Conservation (phyloP, 2,329 filamentous ascomycete genomes). For the Corynespora cassiicola region DNA sequence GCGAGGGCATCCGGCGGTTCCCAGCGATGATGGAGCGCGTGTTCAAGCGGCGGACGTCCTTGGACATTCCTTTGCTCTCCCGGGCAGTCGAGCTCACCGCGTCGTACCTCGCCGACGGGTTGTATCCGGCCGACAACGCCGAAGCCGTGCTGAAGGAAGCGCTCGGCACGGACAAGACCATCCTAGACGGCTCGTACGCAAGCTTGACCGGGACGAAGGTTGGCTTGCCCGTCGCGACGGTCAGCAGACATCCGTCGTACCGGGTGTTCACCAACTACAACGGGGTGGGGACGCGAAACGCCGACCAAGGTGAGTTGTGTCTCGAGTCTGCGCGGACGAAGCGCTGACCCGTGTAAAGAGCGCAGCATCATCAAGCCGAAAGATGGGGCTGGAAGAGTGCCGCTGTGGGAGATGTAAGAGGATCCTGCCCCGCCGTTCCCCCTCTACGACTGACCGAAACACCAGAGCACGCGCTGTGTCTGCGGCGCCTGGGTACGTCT, state of each 20-base stretch:
- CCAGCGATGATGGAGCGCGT: constrained; percentile 4
- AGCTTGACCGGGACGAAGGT: constrained; percentile 14
- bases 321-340: no score
- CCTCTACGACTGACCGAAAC: no score
- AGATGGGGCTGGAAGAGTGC: no score
- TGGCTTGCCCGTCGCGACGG: constrained; percentile 15
- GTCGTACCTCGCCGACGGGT: constrained; percentile 16
- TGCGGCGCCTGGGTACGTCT: no score
- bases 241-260: constrained; percentile 12
- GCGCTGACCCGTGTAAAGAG: no score
- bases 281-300: constrained; percentile 11
- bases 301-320: constrained; percentile 15
- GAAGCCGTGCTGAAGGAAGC: constrained; percentile 13
- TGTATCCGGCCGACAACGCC: constrained; percentile 15
- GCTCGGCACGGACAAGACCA: constrained; percentile 9
- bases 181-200: constrained; percentile 15
- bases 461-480: no score
- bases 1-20: constrained; percentile 12
- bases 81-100: constrained; percentile 8
- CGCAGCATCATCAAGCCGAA: no score
- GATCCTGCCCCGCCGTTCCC: no score
- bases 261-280: constrained; percentile 26
- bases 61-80: constrained; percentile 12
- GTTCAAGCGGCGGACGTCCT: constrained; percentile 14
- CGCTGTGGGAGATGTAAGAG: no score